Percentiles rank a stretch among this genome's conserved stretches.
Conservation (phyloP, 306 rosid genomes). For the Morella rubra region DNA sequence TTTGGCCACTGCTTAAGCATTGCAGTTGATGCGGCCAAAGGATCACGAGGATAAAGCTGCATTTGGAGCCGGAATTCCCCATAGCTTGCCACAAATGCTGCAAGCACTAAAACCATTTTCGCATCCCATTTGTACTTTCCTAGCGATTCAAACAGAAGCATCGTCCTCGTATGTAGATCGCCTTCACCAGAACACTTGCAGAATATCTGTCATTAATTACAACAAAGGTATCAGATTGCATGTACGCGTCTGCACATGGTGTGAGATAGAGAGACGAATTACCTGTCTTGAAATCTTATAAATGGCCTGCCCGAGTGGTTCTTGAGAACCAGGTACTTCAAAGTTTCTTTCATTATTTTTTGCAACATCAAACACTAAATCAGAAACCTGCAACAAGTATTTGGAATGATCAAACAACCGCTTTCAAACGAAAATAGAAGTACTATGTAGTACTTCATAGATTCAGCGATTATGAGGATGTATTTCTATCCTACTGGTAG, state of each 20-base stretch:
- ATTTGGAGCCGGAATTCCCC: constrained; percentile 54
- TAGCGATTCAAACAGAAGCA: constrained; percentile 54
- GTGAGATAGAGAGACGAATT: background rate
- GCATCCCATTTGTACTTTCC: constrained; percentile 58
- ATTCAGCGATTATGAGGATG: background rate
- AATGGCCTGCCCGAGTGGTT: constrained; percentile 37
- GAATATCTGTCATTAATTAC: constrained; percentile 38
- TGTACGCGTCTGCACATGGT: background rate
- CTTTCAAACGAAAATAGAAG: background rate
- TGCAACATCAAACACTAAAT: constrained; percentile 32
- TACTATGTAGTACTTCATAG: background rate
- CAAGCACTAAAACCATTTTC: constrained; percentile 54
- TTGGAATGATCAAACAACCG: constrained; percentile 9
- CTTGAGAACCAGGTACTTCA: constrained; percentile 34
- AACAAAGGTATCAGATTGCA: constrained; percentile 4
- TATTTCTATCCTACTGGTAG: background rate
- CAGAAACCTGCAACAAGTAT: constrained; percentile 50
- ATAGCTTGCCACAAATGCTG: constrained; percentile 56
- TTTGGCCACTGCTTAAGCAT: constrained; percentile 47
- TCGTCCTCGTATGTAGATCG: constrained; percentile 41
- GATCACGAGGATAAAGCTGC: constrained; percentile 32
- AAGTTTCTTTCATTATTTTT: constrained; percentile 27
- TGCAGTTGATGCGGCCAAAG: constrained; percentile 44
- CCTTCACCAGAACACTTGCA: constrained; percentile 43
- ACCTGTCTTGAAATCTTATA: constrained; percentile 44